Base-by-base conservation (phyloP, 371 early-diverging fungal species). In the Lichtheimia ornata region DNA sequence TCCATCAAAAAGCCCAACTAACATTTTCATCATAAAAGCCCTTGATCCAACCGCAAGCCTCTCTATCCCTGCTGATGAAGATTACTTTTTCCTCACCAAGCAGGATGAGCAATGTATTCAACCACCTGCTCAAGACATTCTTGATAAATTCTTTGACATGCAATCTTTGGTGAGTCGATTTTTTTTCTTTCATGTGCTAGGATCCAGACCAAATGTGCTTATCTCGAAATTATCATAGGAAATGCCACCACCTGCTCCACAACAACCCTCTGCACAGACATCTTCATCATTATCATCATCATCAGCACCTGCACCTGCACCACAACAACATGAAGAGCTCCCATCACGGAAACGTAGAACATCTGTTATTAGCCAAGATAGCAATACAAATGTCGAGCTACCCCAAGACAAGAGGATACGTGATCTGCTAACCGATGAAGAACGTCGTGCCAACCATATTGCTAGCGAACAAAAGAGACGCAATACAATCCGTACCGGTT, bases 401-500 rank as follows among this genome's bases (percentile, higher is more conserved):
- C 35, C 9, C 51, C n/a, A 25, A 0, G 92, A 91, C 22, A 27
- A 82, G 87, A 20, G 93, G 94, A 59, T 81, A 90, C 51, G 60
- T 41, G 60, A 60, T 61, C 76, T 95, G 22, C 68, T 96, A 56
- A 91, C 94, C 0, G 93, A 92, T 41, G 84, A 90, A n/a, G 94
- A 95, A 61, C 95, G 95, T 73, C 83, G 49, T 73, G 81, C 45
- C 72, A 83, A 57, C 79, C 45, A 80, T 74, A 53, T 70, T 67
- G 58, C 67, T 61, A 50, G 74, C 25, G 96, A 95, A 66, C 92
- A 95, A 72, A 91, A 93, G 64, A 87, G 96, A 51, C 85, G 96
- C 41, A 88, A 88, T 45, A 91, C 89, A 57, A 95, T 95, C 70
- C 81, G 92, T n/a, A 74, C 75, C 43, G 94, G 94, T 4, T 94